Evolutionary conservation across 768 basidiomycete genomes (phyloP).

Genomic region (Tremella yokohamensis): DNA sequence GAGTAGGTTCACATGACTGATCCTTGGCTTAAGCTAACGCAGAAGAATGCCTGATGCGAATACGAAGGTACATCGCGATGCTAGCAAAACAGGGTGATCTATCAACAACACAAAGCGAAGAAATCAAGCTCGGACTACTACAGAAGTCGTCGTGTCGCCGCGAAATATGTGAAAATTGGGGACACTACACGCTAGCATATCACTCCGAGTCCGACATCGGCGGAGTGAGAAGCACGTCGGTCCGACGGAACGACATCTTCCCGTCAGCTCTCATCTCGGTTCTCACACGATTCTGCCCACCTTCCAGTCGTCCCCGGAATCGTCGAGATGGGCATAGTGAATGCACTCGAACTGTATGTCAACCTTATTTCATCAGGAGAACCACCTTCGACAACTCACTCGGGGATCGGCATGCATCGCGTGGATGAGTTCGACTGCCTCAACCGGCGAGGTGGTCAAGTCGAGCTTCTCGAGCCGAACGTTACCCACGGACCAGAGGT

Average conservation of each 20-base stretch:
- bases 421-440: slow-evolving; percentile 31
- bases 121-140: too few relatives aligned
- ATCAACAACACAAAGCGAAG: neutral
- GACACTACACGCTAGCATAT: neutral
- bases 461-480: slow-evolving; percentile 35
- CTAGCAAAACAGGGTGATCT: too few relatives aligned
- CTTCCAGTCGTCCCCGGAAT: slow-evolving; percentile 44
- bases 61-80: too few relatives aligned
- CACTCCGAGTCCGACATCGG: slow-evolving; percentile 32
- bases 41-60: too few relatives aligned
- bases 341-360: slow-evolving; percentile 33
- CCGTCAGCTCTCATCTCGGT: slow-evolving; percentile 1
- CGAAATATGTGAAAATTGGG: too few relatives aligned
- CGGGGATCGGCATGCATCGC: slow-evolving; percentile 30
- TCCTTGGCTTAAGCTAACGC: too few relatives aligned
- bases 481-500: slow-evolving; percentile 47
- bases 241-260: slow-evolving; percentile 34
- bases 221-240: neutral
- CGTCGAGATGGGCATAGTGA: slow-evolving; percentile 22
- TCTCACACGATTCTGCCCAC: too few relatives aligned
- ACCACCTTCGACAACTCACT: slow-evolving; percentile 17
- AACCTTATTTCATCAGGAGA: slow-evolving; percentile 3
- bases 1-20: too few relatives aligned
- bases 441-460: slow-evolving; percentile 32
- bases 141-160: too few relatives aligned